Evolutionary conservation across 257 asterid genomes (phyloP).

Genomic region (Coffea eugenioides): DNA sequence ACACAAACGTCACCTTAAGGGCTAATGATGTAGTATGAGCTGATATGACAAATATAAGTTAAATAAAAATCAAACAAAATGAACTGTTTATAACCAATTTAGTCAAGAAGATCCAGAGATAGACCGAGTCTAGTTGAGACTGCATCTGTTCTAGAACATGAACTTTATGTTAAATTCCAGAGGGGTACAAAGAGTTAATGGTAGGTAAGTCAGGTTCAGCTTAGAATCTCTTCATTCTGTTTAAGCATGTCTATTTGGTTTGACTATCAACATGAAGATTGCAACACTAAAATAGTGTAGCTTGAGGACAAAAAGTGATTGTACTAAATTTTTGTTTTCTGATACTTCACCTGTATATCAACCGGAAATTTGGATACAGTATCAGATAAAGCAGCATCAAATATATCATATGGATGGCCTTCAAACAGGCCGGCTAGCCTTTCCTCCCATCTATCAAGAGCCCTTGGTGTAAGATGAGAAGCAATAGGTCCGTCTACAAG

Average conservation of each 20-base stretch:
- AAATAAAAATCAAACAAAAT: no score
- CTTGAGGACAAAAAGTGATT: no score
- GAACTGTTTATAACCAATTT: no score
- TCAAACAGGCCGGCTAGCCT: background rate
- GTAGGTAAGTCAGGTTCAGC: background rate
- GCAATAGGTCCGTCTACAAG: conserved; percentile 20
- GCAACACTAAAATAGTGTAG: no score
- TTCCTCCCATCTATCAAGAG: conserved; percentile 7
- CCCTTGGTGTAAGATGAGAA: conserved; percentile 5
- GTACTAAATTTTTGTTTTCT: background rate
- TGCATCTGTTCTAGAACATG: no score
- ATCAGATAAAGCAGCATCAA: conserved; percentile 6
- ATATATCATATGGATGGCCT: conserved; percentile 3
- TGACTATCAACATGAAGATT: background rate
- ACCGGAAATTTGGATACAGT: background rate
- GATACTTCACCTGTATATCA: background rate
- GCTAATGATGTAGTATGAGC: background rate
- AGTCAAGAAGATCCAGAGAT: no score
- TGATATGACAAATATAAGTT: no score
- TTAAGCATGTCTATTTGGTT: background rate
- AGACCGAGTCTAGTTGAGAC: no score
- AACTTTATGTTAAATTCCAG: no score
- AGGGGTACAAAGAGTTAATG: no score
- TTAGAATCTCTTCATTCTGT: background rate
- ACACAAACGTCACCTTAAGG: background rate